These are phyloP conservation scores for Aspergillus pseudonomiae DNA, from an alignment of 2,329 filamentous ascomycete genomes.

Conservation along the genomic window DNA sequence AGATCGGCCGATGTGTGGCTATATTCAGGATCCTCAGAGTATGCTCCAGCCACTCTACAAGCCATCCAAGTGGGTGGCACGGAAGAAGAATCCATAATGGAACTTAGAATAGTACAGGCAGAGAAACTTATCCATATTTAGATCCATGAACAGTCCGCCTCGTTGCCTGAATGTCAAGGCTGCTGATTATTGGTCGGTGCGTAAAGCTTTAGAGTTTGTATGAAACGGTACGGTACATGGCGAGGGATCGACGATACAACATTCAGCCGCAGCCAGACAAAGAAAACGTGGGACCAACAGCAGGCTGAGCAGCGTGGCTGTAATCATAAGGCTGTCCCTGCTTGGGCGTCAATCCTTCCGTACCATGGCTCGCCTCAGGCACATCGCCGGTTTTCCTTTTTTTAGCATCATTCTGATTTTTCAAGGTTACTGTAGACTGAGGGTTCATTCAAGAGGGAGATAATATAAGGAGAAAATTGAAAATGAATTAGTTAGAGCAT, in stretches of 20 bases:
- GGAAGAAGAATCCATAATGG: slow-evolving; percentile 55
- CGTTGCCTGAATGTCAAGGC: slow-evolving; percentile 8
- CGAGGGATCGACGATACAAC: slow-evolving; percentile 10
- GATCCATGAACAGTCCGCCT: slow-evolving; percentile 7
- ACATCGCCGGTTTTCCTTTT: not conserved
- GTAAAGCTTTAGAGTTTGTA: not conserved
- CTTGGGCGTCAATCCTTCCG: slow-evolving; percentile 15
- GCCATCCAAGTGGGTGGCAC: slow-evolving; percentile 82
- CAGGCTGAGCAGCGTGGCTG: slow-evolving; percentile 25
- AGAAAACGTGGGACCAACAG: slow-evolving; percentile 10
- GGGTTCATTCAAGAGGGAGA: not conserved
- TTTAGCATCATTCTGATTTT: not conserved
- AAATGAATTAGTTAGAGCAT: not conserved
- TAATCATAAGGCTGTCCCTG: slow-evolving; percentile 11
- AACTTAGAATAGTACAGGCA: slow-evolving; percentile 7
- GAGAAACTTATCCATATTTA: not conserved
- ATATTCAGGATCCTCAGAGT: slow-evolving; percentile 81
- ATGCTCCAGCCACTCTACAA: slow-evolving; percentile 85
- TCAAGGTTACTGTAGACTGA: too few species aligned
- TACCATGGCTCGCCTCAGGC: slow-evolving; percentile 12
- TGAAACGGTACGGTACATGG: slow-evolving; percentile 5
- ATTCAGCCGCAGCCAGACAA: slow-evolving; percentile 25
- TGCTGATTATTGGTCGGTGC: not conserved
- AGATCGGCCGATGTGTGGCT: slow-evolving; percentile 65
- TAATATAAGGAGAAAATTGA: not conserved